Evolutionary conservation across 345 rosid genomes (phyloP).

Genomic region (Microthlaspi erraticum): DNA sequence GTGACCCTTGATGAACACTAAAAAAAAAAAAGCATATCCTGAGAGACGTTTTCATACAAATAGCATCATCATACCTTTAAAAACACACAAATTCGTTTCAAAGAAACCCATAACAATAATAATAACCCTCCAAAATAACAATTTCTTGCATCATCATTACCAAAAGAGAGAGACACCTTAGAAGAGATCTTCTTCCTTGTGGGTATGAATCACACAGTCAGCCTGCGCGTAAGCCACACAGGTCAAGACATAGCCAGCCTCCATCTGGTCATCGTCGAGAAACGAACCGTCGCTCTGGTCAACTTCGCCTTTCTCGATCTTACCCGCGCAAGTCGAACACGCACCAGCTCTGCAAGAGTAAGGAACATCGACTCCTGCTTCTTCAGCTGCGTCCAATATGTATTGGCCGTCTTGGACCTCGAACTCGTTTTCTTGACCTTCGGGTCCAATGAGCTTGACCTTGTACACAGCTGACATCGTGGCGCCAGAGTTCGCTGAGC

Average conservation of each 20-base stretch:
- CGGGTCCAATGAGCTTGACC: constrained; percentile 73
- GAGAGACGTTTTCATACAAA: constrained; percentile 39
- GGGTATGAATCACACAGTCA: constrained; percentile 84
- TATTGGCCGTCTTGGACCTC: constrained; percentile 58
- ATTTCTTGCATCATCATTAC: constrained; percentile 33
- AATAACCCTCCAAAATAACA: constrained; percentile 24
- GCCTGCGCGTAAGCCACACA: constrained; percentile 73
- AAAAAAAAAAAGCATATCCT: constrained; percentile 18
- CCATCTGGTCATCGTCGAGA: constrained; percentile 67
- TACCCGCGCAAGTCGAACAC: constrained; percentile 85
- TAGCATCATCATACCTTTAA: constrained; percentile 21
- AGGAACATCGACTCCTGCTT: no score
- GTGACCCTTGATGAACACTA: constrained; percentile 22
- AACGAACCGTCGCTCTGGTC: constrained; percentile 88
- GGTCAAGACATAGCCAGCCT: constrained; percentile 69
- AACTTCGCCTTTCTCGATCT: constrained; percentile 63
- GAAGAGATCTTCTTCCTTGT: constrained; percentile 78
- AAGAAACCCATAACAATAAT: constrained; percentile 9
- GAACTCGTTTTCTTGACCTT: constrained; percentile 63
- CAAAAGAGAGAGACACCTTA: constrained; percentile 29
- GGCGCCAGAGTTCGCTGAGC: constrained; percentile 51
- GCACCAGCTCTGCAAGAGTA: constrained; percentile 81
- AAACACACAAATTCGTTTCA: constrained; percentile 14
- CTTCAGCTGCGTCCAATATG: no score
- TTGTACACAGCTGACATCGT: constrained; percentile 70